phyloP scores from a whole-genome alignment of 768 basidiomycete genomes.

The Favolaschia claudopus region DNA sequence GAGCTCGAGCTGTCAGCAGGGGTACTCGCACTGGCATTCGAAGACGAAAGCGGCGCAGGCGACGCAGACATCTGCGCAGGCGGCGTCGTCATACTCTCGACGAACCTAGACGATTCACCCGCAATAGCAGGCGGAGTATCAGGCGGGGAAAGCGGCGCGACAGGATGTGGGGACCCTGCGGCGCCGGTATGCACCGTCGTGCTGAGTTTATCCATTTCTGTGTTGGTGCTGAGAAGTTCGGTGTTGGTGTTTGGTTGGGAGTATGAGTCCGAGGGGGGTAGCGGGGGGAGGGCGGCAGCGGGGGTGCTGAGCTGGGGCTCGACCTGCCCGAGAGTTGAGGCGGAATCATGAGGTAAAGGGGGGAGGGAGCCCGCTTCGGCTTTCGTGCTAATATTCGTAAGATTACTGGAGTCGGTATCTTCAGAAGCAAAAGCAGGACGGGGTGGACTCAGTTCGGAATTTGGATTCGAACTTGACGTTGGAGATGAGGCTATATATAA shows the following conservation, averaged over 20 bases:
- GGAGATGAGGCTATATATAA: background rate
- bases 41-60: background rate
- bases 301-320: background rate
- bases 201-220: background rate
- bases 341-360: background rate
- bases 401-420: background rate
- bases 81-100: background rate
- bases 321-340: background rate
- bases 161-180: constrained; percentile 30
- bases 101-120: background rate
- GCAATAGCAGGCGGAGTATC: too few relatives aligned
- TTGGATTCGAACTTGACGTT: background rate
- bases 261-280: too few relatives aligned
- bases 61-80: background rate
- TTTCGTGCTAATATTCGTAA: constrained; percentile 10
- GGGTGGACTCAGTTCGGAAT: background rate
- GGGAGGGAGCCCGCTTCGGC: constrained; percentile 12
- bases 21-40: background rate
- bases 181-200: constrained; percentile 19
- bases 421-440: background rate
- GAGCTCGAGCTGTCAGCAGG: background rate
- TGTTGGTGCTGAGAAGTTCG: background rate
- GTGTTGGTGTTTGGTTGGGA: background rate
- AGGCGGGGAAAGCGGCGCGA: constrained; percentile 28
- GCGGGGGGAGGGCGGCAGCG: background rate